Base-by-base conservation (phyloP, 441 rosid genomes). In the Capsella rubella region DNA sequence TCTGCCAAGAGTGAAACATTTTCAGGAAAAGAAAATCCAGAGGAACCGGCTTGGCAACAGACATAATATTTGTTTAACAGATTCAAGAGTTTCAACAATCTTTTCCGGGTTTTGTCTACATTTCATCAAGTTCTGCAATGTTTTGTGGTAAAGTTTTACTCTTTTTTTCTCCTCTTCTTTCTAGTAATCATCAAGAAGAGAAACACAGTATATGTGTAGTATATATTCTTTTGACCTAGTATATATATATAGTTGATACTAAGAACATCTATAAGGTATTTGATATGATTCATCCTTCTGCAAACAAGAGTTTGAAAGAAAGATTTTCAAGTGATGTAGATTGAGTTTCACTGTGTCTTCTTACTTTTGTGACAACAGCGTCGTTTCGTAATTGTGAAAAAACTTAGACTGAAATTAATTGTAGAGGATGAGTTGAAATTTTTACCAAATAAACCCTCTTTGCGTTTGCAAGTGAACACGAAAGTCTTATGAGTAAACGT, bases 401-500 rank as follows among this genome's bases (percentile, higher is more conserved):
- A 40, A 11, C 14, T 11, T 40, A 1, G 5, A 21, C 2, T 21
- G 25, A 21, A 21, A 21, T 21, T 0, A 21, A 21, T 21, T 21
- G 25, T 21, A 21, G 25, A 21, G 25, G 25, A 21, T 21, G 39
- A 5, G 4, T 18, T 51, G 12, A 37, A 6, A 10, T n/a, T 1
- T 18, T 46, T 68, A 54, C 31, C 53, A 31, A 37, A 57, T 49
- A 56, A 49, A 74, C 16, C 60, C 49, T 70, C 37, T 61, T 76
- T 64, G 62, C 56, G 65, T 64, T 49, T 32, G 76, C 58, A 35
- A 16, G 43, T 28, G 42, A 50, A 58, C 76, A 72, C 59, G 65
- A 4, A 43, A 77, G 21, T 65, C 69, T 57, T 43, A 66, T 77
- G 80, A 71, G 29, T 77, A 64, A 64, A 69, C 56, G 69, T 34